These are phyloP conservation scores for Pyricularia grisea DNA, from an alignment of 2,329 filamentous ascomycete species.

Conservation along the genomic window DNA sequence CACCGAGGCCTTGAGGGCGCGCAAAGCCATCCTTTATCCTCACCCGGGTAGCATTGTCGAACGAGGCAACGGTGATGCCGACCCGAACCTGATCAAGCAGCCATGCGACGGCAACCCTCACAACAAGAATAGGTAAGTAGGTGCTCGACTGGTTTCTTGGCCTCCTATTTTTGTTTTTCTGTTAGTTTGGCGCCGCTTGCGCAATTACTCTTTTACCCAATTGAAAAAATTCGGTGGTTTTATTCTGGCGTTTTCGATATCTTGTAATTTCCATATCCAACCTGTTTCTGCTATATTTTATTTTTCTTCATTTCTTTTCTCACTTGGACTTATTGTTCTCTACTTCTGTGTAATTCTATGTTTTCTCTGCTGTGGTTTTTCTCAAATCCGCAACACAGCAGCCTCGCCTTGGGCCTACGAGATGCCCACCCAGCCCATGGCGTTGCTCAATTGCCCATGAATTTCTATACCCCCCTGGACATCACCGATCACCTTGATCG, in stretches of 20 bases:
- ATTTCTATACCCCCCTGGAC: too few relatives aligned
- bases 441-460: neutral
- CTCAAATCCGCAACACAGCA: neutral
- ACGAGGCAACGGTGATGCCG: conserved; percentile 8
- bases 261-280: too few relatives aligned
- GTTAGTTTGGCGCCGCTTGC: neutral
- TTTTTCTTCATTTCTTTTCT: too few relatives aligned
- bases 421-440: neutral
- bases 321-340: too few relatives aligned
- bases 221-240: too few relatives aligned
- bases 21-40: conserved; percentile 12
- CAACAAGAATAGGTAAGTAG: neutral
- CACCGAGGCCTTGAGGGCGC: conserved; percentile 1
- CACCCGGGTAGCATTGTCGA: conserved; percentile 15
- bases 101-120: conserved; percentile 3
- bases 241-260: too few relatives aligned
- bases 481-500: too few relatives aligned
- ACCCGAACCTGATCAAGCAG: neutral
- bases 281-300: too few relatives aligned
- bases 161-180: neutral
- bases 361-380: neutral
- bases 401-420: too few relatives aligned
- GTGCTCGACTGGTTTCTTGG: neutral
- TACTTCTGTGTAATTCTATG: too few relatives aligned
- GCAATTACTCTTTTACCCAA: too few relatives aligned